phyloP scores from a whole-genome alignment of 2,329 filamentous ascomycete species.

The Rhytidhysteron rufulum region DNA sequence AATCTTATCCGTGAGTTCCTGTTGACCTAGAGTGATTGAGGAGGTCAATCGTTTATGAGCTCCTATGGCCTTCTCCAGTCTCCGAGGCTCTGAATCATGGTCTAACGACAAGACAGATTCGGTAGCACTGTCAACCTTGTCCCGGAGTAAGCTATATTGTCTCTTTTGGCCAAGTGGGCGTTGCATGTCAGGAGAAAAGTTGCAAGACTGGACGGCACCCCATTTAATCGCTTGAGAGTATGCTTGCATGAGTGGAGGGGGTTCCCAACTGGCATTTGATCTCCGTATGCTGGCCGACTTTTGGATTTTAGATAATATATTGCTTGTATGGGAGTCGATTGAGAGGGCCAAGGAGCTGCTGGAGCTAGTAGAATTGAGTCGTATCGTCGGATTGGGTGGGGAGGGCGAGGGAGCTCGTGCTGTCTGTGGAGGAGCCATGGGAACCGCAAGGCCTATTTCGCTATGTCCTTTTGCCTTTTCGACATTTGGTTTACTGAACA shows the following conservation, averaged over 20 bases:
- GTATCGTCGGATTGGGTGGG: constrained; percentile 25
- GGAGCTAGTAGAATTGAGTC: constrained; percentile 21
- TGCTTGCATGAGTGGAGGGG: constrained; percentile 77
- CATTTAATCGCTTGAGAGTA: constrained; percentile 81
- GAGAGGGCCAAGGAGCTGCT: background rate
- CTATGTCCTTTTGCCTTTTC: constrained; percentile 45
- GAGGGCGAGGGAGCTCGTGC: constrained; percentile 11
- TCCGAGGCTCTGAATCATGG: constrained; percentile 23
- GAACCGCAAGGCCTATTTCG: constrained; percentile 38
- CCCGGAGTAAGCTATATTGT: constrained; percentile 41
- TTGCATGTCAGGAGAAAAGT: constrained; percentile 66
- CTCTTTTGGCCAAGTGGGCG: constrained; percentile 54
- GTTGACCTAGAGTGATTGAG: constrained; percentile 39
- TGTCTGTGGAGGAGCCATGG: constrained; percentile 26
- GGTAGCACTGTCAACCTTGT: constrained; percentile 32
- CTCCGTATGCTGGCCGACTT: constrained; percentile 15
- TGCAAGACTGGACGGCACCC: constrained; percentile 64
- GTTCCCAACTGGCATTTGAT: constrained; percentile 39
- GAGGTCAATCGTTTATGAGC: constrained; percentile 42
- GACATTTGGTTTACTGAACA: constrained; percentile 49
- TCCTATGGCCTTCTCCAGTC: constrained; percentile 38
- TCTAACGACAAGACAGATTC: constrained; percentile 30
- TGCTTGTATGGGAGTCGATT: constrained; percentile 23
- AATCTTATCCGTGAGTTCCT: constrained; percentile 68
- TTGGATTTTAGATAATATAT: constrained; percentile 28